Evolutionary conservation across 306 rosid species (phyloP).

Genomic region (Rosa chinensis): DNA sequence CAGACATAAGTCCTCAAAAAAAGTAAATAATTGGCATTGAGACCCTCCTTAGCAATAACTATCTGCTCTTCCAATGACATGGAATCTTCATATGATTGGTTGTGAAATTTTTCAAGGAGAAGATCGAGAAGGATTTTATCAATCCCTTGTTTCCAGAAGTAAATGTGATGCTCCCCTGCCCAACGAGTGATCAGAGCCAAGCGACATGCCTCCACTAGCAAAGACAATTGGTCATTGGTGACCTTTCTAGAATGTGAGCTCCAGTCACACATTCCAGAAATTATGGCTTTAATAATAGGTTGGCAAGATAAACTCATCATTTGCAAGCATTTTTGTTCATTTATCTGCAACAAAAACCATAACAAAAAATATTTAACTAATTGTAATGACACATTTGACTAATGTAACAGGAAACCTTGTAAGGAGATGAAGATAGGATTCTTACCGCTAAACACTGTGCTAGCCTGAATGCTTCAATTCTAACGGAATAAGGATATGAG

Average conservation of each 20-base stretch:
- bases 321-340: constrained; percentile 44
- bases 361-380: constrained; percentile 17
- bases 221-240: constrained; percentile 43
- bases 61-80: constrained; percentile 61
- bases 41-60: constrained; percentile 45
- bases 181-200: constrained; percentile 77
- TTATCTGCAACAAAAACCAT: constrained; percentile 51
- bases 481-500: constrained; percentile 55
- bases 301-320: constrained; percentile 54
- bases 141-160: constrained; percentile 73
- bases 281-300: constrained; percentile 62
- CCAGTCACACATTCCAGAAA: constrained; percentile 57
- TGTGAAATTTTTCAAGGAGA: constrained; percentile 51
- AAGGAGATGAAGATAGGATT: constrained; percentile 20
- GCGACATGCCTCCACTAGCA: constrained; percentile 66
- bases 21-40: constrained; percentile 46
- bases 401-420: constrained; percentile 5
- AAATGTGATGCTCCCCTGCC: constrained; percentile 74
- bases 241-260: constrained; percentile 37
- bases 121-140: constrained; percentile 70
- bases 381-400: constrained; percentile 7
- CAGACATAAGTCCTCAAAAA: constrained; percentile 58
- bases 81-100: constrained; percentile 30
- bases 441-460: constrained; percentile 72
- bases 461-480: constrained; percentile 71